Percentiles rank a stretch among this genome's conserved stretches.
Evolutionary conservation across 495 filamentous ascomycete species (phyloP).

Genomic region (Arthonia radiata): DNA sequence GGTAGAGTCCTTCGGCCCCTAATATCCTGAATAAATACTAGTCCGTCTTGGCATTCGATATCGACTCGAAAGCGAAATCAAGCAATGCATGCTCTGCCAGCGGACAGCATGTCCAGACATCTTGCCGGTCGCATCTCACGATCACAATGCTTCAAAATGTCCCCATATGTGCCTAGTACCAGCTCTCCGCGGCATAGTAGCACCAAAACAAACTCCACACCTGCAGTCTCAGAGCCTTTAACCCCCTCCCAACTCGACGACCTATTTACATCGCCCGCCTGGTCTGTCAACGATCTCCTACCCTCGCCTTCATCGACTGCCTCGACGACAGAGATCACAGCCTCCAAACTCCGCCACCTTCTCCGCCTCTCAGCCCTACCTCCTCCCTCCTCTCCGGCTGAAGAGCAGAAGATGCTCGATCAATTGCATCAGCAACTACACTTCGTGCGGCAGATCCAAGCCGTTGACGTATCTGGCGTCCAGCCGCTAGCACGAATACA

Average conservation of each 20-base stretch:
- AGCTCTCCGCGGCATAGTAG: no score
- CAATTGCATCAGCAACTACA: constrained; percentile 65
- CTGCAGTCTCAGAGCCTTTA: no score
- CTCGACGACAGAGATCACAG: constrained; percentile 17
- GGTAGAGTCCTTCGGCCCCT: no score
- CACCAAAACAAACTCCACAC: no score
- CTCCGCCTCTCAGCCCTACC: constrained; percentile 79
- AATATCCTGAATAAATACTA: no score
- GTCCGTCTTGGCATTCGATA: no score
- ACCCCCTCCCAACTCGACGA: constrained; percentile 26
- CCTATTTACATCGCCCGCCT: constrained; percentile 47
- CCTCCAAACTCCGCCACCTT: constrained; percentile 50
- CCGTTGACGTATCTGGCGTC: constrained; percentile 47
- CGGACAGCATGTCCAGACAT: no score
- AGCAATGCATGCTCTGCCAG: no score
- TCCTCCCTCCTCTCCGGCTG: constrained; percentile 28
- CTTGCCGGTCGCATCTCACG: no score
- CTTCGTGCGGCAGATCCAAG: constrained; percentile 65
- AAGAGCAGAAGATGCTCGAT: constrained; percentile 37
- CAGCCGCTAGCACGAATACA: constrained; percentile 51
- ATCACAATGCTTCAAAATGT: no score
- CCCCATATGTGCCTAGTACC: no score
- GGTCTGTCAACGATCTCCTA: constrained; percentile 67
- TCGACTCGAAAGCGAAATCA: no score
- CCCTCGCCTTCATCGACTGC: constrained; percentile 9